Evolutionary conservation across 2,329 filamentous ascomycete genomes (phyloP).

Genomic region (Venturia pyrina): DNA sequence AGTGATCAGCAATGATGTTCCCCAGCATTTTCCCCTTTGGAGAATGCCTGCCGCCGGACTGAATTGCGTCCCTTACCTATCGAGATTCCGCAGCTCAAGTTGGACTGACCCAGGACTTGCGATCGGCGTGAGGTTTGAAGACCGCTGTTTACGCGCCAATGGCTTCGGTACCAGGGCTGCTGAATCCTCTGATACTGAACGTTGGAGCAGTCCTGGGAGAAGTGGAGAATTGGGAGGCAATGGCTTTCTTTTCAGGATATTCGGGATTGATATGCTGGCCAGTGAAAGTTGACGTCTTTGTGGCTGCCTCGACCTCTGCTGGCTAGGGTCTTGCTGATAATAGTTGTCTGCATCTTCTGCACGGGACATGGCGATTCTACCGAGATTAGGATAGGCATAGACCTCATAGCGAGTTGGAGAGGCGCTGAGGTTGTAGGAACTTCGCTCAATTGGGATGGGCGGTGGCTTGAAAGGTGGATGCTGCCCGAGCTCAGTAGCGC

Average conservation of each 20-base stretch:
- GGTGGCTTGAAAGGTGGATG: slow-evolving; percentile 1
- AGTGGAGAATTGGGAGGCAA: slow-evolving; percentile 42
- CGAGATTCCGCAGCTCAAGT: slow-evolving; percentile 28
- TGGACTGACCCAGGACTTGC: slow-evolving; percentile 22
- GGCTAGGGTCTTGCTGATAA: neutral
- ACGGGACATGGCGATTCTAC: slow-evolving; percentile 4
- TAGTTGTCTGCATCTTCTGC: neutral
- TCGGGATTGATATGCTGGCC: slow-evolving; percentile 29
- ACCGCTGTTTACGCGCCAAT: slow-evolving; percentile 19
- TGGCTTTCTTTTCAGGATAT: slow-evolving; percentile 40
- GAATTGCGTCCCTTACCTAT: slow-evolving; percentile 23
- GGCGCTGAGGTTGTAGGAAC: neutral
- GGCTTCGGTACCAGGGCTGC: slow-evolving; percentile 14
- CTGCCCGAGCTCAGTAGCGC: slow-evolving; percentile 2
- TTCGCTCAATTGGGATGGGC: neutral
- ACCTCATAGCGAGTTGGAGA: neutral
- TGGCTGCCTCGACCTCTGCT: neutral
- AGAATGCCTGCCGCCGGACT: neutral
- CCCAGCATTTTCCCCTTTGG: neutral
- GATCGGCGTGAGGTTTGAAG: slow-evolving; percentile 23
- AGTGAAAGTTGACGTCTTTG: slow-evolving; percentile 18
- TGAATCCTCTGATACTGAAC: slow-evolving; percentile 23
- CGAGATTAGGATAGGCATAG: slow-evolving; percentile 7
- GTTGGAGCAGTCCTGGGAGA: slow-evolving; percentile 26
- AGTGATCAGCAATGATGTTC: slow-evolving; percentile 23